A percentile compares a stretch with the other conserved stretches of the same genome.
Evolutionary conservation across 495 filamentous ascomycete species (phyloP).

Genomic region (Penicillium odoratum): DNA sequence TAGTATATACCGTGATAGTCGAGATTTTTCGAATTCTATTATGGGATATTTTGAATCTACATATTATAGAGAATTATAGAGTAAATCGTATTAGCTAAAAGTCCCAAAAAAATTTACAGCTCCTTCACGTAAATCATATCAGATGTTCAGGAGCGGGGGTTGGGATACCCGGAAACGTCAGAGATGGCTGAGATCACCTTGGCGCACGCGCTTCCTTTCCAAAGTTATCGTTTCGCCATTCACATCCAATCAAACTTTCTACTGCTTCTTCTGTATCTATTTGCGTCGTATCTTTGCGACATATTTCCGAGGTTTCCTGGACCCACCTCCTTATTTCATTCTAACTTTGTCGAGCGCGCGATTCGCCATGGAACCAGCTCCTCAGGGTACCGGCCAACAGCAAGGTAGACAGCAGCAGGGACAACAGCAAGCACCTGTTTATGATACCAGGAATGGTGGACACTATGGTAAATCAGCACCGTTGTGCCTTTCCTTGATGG

Average conservation of each 20-base stretch:
- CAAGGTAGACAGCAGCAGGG: slow-evolving; percentile 55
- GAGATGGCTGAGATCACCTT: slow-evolving; percentile 22
- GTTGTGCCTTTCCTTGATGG: background rate
- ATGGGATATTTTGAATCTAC: no score
- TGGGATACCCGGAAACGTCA: slow-evolving; percentile 22
- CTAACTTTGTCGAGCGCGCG: slow-evolving; percentile 8
- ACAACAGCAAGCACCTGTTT: slow-evolving; percentile 48
- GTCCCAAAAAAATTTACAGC: background rate
- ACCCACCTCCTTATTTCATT: background rate
- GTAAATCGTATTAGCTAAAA: background rate
- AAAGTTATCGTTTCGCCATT: background rate
- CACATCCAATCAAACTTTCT: background rate
- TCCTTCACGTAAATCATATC: background rate
- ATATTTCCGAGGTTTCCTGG: background rate
- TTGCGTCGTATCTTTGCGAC: background rate
- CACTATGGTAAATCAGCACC: slow-evolving; percentile 69
- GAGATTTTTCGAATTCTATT: no score
- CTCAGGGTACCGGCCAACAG: slow-evolving; percentile 54
- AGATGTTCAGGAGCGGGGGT: slow-evolving; percentile 2
- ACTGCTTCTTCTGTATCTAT: background rate
- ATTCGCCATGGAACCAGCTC: slow-evolving; percentile 56
- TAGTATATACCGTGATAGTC: no score
- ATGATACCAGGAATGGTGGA: slow-evolving; percentile 79
- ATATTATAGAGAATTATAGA: no score
- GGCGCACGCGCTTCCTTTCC: slow-evolving; percentile 21